Base-by-base conservation (phyloP, 805 yeast species). In the Wickerhamiella dianesei region DNA sequence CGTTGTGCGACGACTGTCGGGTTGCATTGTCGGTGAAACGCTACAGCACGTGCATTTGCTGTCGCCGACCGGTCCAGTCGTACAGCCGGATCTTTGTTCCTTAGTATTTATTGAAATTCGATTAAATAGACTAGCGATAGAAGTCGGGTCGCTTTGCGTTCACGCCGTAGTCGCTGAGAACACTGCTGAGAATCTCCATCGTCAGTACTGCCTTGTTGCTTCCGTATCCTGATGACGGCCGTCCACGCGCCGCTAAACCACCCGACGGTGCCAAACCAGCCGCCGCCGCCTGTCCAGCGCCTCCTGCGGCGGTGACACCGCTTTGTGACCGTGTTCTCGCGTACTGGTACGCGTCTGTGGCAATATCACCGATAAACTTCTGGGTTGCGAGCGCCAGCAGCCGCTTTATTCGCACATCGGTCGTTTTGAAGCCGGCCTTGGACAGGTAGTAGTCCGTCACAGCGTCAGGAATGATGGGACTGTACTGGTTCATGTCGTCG, bases 381-480 rank as follows among this genome's bases (percentile, higher is more conserved):
- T 94, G 98, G 0, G 98, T 92, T 1, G 98, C 97, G 48, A 92
- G 69, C 0, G 97, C 96, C 43, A 92, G 69, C 35, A 92, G 67
- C 46, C 97, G 71, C 62, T 87, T 88, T 48, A 83, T 77, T 48
- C 87, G 74, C 13, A 76, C 67, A 60, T 89, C 95, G 37, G 80
- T 72, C 21, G 92, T 77, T 49, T 80, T 81, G 56, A 92, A 79
- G 37, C 96, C 96, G 51, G 86, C 81, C 58, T 81, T 80, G 20
- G 85, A 76, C 45, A 89, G 66, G 58, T 89, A 92, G 61, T 87
- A 92, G 59, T 89, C 96, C 0, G 95, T 83, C 9, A 92, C 96
- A 0, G 94, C 88, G 61, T 92, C 97, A 0, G 98, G 98, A 37
- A 92, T 92, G 32, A 89, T 80, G 2, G 98, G 98, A 2, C 95